A percentile compares a stretch with the other conserved stretches of the same genome.
Evolutionary conservation across 495 filamentous ascomycete genomes (phyloP).

Genomic region (Lentithecium fluviatile): DNA sequence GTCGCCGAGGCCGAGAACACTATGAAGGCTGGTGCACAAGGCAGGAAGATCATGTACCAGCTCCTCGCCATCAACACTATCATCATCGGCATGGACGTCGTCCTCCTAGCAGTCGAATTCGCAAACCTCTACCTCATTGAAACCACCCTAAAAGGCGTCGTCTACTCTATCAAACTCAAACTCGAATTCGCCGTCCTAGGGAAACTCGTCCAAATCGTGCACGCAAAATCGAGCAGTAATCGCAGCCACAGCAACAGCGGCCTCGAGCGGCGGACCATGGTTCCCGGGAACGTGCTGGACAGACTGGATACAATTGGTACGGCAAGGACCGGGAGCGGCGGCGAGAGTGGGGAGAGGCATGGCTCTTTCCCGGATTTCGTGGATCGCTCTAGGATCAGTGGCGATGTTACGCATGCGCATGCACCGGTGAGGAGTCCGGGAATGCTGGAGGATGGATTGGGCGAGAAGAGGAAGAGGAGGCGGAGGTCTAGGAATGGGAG

Average conservation of each 20-base stretch:
- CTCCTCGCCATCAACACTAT: constrained; percentile 59
- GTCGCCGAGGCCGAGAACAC: background rate
- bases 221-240: background rate
- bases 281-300: background rate
- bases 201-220: constrained; percentile 42
- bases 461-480: background rate
- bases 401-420: constrained; percentile 16
- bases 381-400: constrained; percentile 1
- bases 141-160: constrained; percentile 58
- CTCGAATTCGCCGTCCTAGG: constrained; percentile 63
- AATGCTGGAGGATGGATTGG: background rate
- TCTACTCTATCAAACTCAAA: constrained; percentile 67
- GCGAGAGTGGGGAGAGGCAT: background rate
- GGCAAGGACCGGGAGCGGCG: background rate
- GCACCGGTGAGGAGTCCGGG: background rate
- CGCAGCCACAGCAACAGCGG: no score
- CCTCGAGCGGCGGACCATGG: no score
- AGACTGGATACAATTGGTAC: no score
- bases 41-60: constrained; percentile 56
- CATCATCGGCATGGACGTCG: constrained; percentile 57
- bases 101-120: constrained; percentile 59
- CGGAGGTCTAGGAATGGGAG: background rate
- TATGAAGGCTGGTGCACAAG: background rate
- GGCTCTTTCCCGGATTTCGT: constrained; percentile 21
- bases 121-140: constrained; percentile 57